These are phyloP conservation scores for Penicillium salamii DNA, from an alignment of 495 filamentous ascomycete species.

Conservation along the genomic window DNA sequence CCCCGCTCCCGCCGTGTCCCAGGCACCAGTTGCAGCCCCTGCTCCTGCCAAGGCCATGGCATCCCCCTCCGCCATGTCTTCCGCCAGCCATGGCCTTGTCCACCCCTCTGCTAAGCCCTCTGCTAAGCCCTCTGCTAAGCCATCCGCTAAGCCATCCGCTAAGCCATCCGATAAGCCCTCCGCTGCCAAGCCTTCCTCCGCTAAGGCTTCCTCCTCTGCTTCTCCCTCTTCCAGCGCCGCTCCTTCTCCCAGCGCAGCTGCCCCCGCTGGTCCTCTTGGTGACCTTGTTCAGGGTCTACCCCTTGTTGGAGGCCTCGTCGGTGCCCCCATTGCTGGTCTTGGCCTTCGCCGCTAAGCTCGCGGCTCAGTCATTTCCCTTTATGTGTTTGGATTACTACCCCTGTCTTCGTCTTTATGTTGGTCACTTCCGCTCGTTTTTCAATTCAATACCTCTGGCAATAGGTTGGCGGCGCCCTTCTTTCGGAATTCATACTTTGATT, in stretches of 20 bases:
- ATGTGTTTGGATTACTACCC: background rate
- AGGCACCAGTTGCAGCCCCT: background rate
- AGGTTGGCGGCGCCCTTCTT: conserved; percentile 6
- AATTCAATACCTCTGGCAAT: conserved; percentile 9
- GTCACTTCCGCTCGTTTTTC: conserved; percentile 6
- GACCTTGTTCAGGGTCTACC: conserved; percentile 6
- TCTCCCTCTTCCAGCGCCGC: conserved; percentile 11
- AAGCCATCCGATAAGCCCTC: too few relatives aligned
- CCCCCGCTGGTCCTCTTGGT: background rate
- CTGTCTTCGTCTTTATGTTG: background rate
- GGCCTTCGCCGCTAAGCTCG: conserved; percentile 6
- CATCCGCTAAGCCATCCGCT: too few relatives aligned
- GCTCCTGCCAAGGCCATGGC: background rate
- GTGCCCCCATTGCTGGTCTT: background rate
- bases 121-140: too few relatives aligned
- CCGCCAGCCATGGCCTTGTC: background rate
- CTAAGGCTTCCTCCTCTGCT: background rate
- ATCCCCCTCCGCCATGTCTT: background rate
- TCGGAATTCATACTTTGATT: too few relatives aligned
- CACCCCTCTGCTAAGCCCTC: background rate
- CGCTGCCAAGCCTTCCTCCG: too few relatives aligned
- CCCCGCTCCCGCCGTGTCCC: background rate
- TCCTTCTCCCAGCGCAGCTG: conserved; percentile 2
- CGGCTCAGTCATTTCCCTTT: background rate
- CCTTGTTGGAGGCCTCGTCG: conserved; percentile 9